Percentiles rank a stretch among this genome's conserved stretches.
phyloP scores from a whole-genome alignment of 2,329 filamentous ascomycete genomes.

The Pyricularia pennisetigena region DNA sequence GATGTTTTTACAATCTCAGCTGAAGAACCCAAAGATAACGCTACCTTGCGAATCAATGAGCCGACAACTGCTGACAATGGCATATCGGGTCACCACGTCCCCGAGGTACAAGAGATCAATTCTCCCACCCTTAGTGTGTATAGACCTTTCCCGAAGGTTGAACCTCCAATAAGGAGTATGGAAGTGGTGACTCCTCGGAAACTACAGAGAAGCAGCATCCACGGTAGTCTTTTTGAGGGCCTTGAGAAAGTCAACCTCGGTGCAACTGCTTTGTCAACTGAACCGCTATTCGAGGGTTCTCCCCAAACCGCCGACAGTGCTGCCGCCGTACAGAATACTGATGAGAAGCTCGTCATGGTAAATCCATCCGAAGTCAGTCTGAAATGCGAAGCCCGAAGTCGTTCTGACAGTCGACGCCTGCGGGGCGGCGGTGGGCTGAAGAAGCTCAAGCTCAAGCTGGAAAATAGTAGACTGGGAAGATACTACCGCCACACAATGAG shows the following conservation, averaged over 20 bases:
- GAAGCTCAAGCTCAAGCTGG: not conserved
- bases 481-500: not conserved
- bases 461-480: not conserved
- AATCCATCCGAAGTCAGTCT: not conserved
- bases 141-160: not conserved
- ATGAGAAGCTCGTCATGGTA: not conserved
- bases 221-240: not conserved
- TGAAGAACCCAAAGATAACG: not conserved
- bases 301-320: not conserved
- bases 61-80: not conserved
- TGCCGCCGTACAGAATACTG: not conserved
- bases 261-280: not conserved
- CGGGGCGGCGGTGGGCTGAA: not conserved
- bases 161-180: not conserved
- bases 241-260: not conserved
- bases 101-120: not conserved
- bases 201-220: slow-evolving; percentile 1
- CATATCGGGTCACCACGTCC: not conserved
- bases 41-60: not conserved
- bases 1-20: not conserved
- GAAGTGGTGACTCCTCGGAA: not conserved
- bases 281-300: not conserved
- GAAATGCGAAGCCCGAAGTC: not conserved
- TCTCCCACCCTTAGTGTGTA: not conserved
- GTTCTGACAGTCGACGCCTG: not conserved